Evolutionary conservation across 202 grass and related monocot species (phyloP).

Genomic region (Hordeum pubiflorum): DNA sequence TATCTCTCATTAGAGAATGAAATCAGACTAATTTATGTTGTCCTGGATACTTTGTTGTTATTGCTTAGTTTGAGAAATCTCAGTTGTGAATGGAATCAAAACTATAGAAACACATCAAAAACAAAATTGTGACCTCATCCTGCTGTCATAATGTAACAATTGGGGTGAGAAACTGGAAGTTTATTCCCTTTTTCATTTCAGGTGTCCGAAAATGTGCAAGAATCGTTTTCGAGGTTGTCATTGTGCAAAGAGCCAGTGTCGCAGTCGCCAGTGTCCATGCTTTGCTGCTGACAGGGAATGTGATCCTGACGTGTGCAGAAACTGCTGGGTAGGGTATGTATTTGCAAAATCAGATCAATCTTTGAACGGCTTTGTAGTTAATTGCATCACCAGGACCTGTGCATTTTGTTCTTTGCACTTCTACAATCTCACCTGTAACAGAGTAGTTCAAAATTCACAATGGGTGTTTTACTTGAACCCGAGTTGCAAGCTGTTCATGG

Average conservation of each 20-base stretch:
- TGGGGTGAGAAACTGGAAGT: background rate
- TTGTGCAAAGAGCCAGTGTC: slow-evolving; percentile 95
- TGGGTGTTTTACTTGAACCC: background rate
- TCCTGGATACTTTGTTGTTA: background rate
- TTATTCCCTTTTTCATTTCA: slow-evolving; percentile 39
- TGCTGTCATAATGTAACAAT: slow-evolving; percentile 11
- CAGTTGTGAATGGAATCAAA: background rate
- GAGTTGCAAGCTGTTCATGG: background rate
- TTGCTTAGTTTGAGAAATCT: slow-evolving; percentile 7
- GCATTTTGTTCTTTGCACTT: slow-evolving; percentile 8
- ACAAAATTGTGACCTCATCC: background rate
- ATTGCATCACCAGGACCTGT: background rate
- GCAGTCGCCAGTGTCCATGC: slow-evolving; percentile 94
- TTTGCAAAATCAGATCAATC: slow-evolving; percentile 3
- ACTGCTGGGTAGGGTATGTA: slow-evolving; percentile 95
- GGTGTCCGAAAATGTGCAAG: slow-evolving; percentile 98
- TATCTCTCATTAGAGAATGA: background rate
- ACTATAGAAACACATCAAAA: background rate
- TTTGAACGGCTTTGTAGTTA: background rate
- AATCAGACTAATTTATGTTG: background rate
- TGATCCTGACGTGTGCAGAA: slow-evolving; percentile 96
- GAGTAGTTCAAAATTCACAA: background rate
- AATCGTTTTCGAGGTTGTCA: slow-evolving; percentile 97
- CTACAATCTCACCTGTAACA: background rate
- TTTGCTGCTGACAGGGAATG: slow-evolving; percentile 99